Evolutionary conservation across 805 yeast species (phyloP), one percentile per base, ranked within the genome.

Genomic region (Monosporozyma servazzii): DNA sequence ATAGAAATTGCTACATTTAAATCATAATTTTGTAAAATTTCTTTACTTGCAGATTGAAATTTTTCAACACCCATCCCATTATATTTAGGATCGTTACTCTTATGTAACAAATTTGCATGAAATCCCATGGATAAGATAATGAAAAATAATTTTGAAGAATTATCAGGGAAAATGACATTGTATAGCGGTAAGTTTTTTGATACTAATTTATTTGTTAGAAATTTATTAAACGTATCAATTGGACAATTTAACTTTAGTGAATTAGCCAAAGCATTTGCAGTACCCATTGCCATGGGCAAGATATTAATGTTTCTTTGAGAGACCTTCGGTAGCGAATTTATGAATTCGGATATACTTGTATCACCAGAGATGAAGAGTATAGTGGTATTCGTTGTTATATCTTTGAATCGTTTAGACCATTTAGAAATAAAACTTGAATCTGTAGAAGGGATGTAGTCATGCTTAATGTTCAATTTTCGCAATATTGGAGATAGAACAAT

Each of bases 41-140:
- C 60, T 29, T 64, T 62, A 0, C 89, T 95, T 0, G 96, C 96
- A 37, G 79, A 66, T 53, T 75, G 70, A 66, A 90, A 90, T 50
- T 96, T 69, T 42, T 79, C 79, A 6, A 72, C 60, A 1, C 96
- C 96, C 54, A 75, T 71, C 48, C 73, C 72, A 29, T 89, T 72
- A 64, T 84, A 68, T 57, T 83, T 84, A 0, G 83, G 81, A 0
- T 81, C 73, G 56, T 88, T 91, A 49, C 90, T 80, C 51, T 84
- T 84, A 30, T 90, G 90, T 1, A 90, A 89, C 48, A 90, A 67
- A 3, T 89, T 79, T 2, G 96, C 88, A 67, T 90, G 97, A 55
- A 88, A 78, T 0, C 84, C 95, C 87, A 95, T 82, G 0, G 96
- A 86, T 0, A 80, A 73, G 9, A 89, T 95, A 2, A 87, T 87